phyloP scores from a whole-genome alignment of 352 stramenopile species.

The Phytophthora brassicae region DNA sequence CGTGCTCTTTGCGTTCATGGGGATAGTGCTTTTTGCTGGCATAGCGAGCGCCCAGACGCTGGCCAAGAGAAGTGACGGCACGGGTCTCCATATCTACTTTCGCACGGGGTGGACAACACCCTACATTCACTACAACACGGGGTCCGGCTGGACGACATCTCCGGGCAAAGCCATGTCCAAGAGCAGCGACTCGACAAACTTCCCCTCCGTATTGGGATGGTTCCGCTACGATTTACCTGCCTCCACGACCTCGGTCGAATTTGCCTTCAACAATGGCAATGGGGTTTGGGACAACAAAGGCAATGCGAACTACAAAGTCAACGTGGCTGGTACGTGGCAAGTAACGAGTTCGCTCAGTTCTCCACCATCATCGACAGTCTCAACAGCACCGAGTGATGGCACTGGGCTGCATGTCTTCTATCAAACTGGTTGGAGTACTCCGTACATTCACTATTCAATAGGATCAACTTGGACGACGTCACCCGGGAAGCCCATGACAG shows the following conservation, averaged over 20 bases:
- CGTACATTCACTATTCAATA: slow-evolving; percentile 40
- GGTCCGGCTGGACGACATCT: slow-evolving; percentile 37
- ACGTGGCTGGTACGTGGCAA: slow-evolving; percentile 26
- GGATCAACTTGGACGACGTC: slow-evolving; percentile 35
- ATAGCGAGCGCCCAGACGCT: slow-evolving; percentile 36
- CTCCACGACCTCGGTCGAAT: slow-evolving; percentile 20
- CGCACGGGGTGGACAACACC: slow-evolving; percentile 45
- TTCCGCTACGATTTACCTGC: slow-evolving; percentile 28
- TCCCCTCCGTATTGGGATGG: slow-evolving; percentile 26
- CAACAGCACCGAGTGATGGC: slow-evolving; percentile 32
- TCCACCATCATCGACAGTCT: slow-evolving; percentile 19
- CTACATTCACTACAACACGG: slow-evolving; percentile 53
- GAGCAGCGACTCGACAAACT: slow-evolving; percentile 26
- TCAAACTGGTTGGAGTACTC: slow-evolving; percentile 33
- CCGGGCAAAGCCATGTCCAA: slow-evolving; percentile 32
- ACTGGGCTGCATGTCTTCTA: slow-evolving; percentile 43
- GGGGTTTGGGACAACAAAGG: slow-evolving; percentile 31
- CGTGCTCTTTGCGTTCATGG: slow-evolving; percentile 4
- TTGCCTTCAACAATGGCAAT: slow-evolving; percentile 32
- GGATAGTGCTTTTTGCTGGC: slow-evolving; percentile 11
- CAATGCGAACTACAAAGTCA: slow-evolving; percentile 33
- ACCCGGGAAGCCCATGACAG: slow-evolving; percentile 32
- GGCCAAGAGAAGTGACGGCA: slow-evolving; percentile 37
- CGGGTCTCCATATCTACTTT: slow-evolving; percentile 49
- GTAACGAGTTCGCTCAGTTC: slow-evolving; percentile 24